Conservation (phyloP, 805 yeast species). For the Saturnispora halmiae region DNA sequence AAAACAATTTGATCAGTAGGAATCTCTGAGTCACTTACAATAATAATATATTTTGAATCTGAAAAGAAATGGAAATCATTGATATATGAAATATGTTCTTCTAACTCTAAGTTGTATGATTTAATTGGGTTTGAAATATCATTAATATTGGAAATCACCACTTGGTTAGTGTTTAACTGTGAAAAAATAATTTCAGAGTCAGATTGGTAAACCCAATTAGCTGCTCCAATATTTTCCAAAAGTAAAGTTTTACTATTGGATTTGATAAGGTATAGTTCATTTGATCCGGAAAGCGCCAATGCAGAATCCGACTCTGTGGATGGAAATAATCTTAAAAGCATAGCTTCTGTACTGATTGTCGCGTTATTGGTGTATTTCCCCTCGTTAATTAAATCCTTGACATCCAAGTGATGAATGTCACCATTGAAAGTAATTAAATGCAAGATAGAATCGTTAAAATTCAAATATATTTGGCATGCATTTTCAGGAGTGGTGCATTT, state of each 20-base stretch:
- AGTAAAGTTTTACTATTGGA: slow-evolving; percentile 1
- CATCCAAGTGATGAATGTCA: slow-evolving; percentile 2
- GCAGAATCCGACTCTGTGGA: neutral
- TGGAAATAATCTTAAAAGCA: slow-evolving; percentile 10
- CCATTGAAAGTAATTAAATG: slow-evolving; percentile 14
- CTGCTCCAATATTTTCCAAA: slow-evolving; percentile 5
- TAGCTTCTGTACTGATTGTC: neutral
- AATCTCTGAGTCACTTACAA: slow-evolving; percentile 6
- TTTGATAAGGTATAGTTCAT: slow-evolving; percentile 7
- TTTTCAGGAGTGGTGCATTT: slow-evolving; percentile 1
- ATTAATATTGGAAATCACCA: slow-evolving; percentile 2
- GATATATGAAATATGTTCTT: slow-evolving; percentile 7
- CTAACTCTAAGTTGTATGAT: slow-evolving; percentile 16
- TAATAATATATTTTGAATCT: slow-evolving; percentile 1
- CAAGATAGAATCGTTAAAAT: slow-evolving; percentile 17
- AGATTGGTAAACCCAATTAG: slow-evolving; percentile 11
- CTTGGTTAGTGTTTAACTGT: neutral
- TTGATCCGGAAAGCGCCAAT: slow-evolving; percentile 4
- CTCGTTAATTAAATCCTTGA: slow-evolving; percentile 3
- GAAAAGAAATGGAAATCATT: slow-evolving; percentile 7
- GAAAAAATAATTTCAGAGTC: slow-evolving; percentile 6
- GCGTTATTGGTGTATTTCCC: slow-evolving; percentile 9
- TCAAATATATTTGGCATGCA: slow-evolving; percentile 19
- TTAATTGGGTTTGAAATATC: slow-evolving; percentile 3
- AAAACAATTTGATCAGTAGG: slow-evolving; percentile 3